Conservation (phyloP, 2,329 filamentous ascomycete species). For the Talaromyces albobiverticillius region DNA sequence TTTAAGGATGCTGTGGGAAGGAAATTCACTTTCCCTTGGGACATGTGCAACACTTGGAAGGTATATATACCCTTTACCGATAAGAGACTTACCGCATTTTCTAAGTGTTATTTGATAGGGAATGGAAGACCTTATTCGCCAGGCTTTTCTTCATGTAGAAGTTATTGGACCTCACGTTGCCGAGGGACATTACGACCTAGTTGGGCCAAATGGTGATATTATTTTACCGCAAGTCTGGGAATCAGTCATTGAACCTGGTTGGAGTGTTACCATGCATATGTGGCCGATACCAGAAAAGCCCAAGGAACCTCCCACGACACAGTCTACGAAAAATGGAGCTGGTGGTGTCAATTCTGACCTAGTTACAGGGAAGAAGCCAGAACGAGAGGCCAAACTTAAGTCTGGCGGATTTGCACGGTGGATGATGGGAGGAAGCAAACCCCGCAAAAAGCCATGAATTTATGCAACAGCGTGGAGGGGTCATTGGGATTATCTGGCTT, state of each 20-base stretch:
- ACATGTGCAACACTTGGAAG: slow-evolving; percentile 78
- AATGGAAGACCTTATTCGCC: slow-evolving; percentile 82
- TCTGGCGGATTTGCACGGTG: slow-evolving; percentile 41
- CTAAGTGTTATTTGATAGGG: slow-evolving; percentile 53
- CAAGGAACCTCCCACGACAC: slow-evolving; percentile 26
- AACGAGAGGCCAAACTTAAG: slow-evolving; percentile 22
- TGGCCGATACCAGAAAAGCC: slow-evolving; percentile 59
- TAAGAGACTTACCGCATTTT: slow-evolving; percentile 2
- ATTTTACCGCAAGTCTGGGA: slow-evolving; percentile 82
- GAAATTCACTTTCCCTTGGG: slow-evolving; percentile 89
- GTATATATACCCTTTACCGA: slow-evolving; percentile 48
- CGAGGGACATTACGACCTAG: slow-evolving; percentile 75
- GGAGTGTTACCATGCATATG: slow-evolving; percentile 67
- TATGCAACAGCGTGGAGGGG: slow-evolving; percentile 29
- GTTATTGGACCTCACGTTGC: slow-evolving; percentile 72
- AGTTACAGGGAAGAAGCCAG: slow-evolving; percentile 32
- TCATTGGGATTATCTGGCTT: too few relatives aligned
- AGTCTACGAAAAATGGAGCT: slow-evolving; percentile 29
- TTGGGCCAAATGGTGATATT: slow-evolving; percentile 76
- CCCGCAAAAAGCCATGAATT: slow-evolving; percentile 46
- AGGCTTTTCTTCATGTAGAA: slow-evolving; percentile 78
- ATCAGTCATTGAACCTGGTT: slow-evolving; percentile 74
- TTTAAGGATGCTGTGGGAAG: slow-evolving; percentile 90
- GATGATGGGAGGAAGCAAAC: slow-evolving; percentile 48
- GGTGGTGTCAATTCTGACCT: too few relatives aligned